A percentile compares a stretch with the other conserved stretches of the same genome.
These are phyloP conservation scores for Lasiosphaeriaceae sp. DNA, from an alignment of 495 filamentous ascomycete species.

Conservation along the genomic window DNA sequence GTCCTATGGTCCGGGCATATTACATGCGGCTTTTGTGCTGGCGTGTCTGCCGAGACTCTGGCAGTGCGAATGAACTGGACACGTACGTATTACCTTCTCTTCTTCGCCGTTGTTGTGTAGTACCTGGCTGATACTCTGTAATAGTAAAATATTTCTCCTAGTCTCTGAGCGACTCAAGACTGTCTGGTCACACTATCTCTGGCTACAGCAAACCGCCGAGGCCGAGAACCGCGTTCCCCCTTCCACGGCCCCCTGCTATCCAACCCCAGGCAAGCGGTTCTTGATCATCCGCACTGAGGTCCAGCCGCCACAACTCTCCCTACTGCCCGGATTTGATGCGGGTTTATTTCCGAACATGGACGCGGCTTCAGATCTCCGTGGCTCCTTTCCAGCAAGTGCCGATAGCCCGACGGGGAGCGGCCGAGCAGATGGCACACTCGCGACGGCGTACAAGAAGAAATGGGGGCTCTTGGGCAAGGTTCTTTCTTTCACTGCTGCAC, in stretches of 20 bases:
- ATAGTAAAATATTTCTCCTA: slow-evolving; percentile 63
- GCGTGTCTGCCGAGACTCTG: slow-evolving; percentile 79
- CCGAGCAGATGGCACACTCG: slow-evolving; percentile 9
- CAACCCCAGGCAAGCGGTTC: slow-evolving; percentile 85
- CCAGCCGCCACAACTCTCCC: slow-evolving; percentile 48
- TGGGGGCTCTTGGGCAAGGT: slow-evolving; percentile 71
- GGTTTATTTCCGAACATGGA: slow-evolving; percentile 11
- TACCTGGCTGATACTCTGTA: slow-evolving; percentile 6
- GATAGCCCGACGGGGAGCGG: background rate
- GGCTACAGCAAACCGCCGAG: slow-evolving; percentile 62
- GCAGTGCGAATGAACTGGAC: slow-evolving; percentile 62
- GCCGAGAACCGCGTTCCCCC: slow-evolving; percentile 50
- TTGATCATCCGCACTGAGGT: slow-evolving; percentile 88
- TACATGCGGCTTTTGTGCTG: slow-evolving; percentile 93
- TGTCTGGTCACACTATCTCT: slow-evolving; percentile 77
- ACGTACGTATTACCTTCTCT: slow-evolving; percentile 49
- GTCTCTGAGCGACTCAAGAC: slow-evolving; percentile 67
- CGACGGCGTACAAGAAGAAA: slow-evolving; percentile 51
- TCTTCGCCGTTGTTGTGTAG: background rate
- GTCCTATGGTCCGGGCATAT: slow-evolving; percentile 95
- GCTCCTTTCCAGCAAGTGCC: slow-evolving; percentile 4
- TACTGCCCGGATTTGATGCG: slow-evolving; percentile 39
- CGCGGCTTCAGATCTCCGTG: slow-evolving; percentile 9
- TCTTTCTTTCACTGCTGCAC: slow-evolving; percentile 46
- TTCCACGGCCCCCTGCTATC: slow-evolving; percentile 78